phyloP scores from a whole-genome alignment of 1,284 basidiomycete genomes.

The Cyathus olla region DNA sequence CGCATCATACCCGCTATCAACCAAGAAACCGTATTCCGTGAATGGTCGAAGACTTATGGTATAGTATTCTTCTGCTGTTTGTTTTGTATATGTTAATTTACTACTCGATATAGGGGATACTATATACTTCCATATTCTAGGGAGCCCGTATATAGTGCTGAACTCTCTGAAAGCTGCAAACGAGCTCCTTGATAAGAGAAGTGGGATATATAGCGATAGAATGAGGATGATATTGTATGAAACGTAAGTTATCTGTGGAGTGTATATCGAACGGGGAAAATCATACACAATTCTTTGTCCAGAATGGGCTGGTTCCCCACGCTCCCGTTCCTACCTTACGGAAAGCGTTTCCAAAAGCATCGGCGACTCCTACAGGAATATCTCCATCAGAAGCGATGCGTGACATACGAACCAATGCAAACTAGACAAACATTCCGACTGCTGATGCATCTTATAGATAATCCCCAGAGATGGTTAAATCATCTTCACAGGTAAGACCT shows the following conservation, averaged over 20 bases:
- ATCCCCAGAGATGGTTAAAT: constrained; percentile 12
- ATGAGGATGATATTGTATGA: constrained; percentile 20
- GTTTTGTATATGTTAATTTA: constrained; percentile 14
- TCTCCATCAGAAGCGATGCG: constrained; percentile 13
- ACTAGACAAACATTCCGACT: constrained; percentile 7
- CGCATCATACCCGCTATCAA: constrained; percentile 17
- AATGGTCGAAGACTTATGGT: constrained; percentile 24
- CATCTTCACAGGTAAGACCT: constrained; percentile 15
- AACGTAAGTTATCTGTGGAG: constrained; percentile 8
- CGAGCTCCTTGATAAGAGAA: constrained; percentile 45
- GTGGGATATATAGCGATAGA: constrained; percentile 41
- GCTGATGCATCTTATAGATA: neutral
- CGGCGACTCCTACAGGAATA: constrained; percentile 20
- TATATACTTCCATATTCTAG: constrained; percentile 20
- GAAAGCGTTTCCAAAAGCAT: constrained; percentile 23
- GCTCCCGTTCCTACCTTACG: constrained; percentile 24
- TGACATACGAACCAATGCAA: constrained; percentile 16
- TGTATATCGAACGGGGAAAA: neutral
- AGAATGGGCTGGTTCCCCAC: constrained; percentile 27
- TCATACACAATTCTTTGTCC: neutral
- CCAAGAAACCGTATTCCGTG: constrained; percentile 15
- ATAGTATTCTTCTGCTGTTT: neutral
- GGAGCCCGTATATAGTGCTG: constrained; percentile 36
- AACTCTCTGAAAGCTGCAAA: constrained; percentile 39
- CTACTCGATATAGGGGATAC: constrained; percentile 38